Conservation (phyloP, 176 grass and related monocot genomes). For the Aechmea fasciata region DNA sequence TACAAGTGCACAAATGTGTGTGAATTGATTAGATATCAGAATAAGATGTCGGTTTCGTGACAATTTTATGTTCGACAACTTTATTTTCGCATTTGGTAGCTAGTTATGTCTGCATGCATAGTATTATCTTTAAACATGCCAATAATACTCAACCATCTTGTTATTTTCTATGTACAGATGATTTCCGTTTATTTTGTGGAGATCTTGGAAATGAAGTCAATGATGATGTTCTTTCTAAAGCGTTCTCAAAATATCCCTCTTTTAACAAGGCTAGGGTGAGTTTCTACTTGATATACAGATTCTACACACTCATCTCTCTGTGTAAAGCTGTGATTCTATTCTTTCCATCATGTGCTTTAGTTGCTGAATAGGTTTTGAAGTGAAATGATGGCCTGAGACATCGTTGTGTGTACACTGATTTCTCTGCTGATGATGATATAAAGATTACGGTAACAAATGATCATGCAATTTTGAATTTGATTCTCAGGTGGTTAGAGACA, state of each 20-base stretch:
- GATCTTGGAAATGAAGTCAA: slow-evolving; percentile 95
- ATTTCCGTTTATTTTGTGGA: slow-evolving; percentile 87
- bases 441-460: background rate
- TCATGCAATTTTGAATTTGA: background rate
- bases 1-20: too few species aligned
- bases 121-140: background rate
- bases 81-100: too few species aligned
- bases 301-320: background rate
- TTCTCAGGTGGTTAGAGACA: slow-evolving; percentile 32
- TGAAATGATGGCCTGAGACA: too few species aligned
- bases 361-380: background rate
- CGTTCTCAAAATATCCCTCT: slow-evolving; percentile 66
- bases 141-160: background rate
- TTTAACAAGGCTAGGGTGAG: slow-evolving; percentile 86
- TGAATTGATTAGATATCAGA: too few species aligned
- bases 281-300: background rate
- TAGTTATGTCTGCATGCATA: background rate
- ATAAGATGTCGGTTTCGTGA: too few species aligned
- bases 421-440: background rate
- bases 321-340: background rate
- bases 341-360: background rate
- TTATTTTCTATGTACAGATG: slow-evolving; percentile 30
- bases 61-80: too few species aligned
- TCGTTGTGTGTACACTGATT: background rate
- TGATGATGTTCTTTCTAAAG: slow-evolving; percentile 59